Conservation (phyloP, 2,329 filamentous ascomycete genomes). For the Chaetomiaceae sp. region DNA sequence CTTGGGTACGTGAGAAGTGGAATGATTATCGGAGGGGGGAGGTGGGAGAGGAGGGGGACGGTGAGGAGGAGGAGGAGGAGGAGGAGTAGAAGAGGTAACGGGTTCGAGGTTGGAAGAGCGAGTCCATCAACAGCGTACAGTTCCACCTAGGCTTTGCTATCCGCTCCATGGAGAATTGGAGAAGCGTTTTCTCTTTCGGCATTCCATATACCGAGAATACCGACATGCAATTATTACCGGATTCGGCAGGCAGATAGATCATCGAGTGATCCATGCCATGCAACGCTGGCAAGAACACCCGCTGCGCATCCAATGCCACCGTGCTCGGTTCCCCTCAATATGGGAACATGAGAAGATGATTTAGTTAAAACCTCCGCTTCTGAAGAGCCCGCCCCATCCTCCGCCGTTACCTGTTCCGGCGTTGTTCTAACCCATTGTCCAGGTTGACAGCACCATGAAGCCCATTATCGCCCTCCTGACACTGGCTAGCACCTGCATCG, state of each 20-base stretch:
- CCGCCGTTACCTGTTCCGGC: too few species aligned
- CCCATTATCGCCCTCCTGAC: slow-evolving; percentile 15
- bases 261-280: too few species aligned
- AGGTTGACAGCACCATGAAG: slow-evolving; percentile 24
- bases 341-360: too few species aligned
- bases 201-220: not conserved
- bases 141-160: too few species aligned
- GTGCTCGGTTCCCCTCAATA: not conserved
- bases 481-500: slow-evolving; percentile 16
- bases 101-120: not conserved
- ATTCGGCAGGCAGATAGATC: not conserved
- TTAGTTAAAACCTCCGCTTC: too few species aligned
- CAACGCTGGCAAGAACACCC: too few species aligned
- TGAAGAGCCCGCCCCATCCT: too few species aligned
- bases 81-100: not conserved
- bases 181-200: not conserved
- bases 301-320: too few species aligned
- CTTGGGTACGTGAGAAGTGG: not conserved
- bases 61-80: not conserved
- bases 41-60: not conserved
- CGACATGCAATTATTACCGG: not conserved
- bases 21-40: not conserved
- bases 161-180: too few species aligned
- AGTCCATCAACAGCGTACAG: too few species aligned
- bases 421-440: too few species aligned